A percentile compares a stretch with the other conserved stretches of the same genome.
These are phyloP conservation scores for Naganishia liquefaciens DNA, from an alignment of 1,284 basidiomycete species.

Conservation along the genomic window DNA sequence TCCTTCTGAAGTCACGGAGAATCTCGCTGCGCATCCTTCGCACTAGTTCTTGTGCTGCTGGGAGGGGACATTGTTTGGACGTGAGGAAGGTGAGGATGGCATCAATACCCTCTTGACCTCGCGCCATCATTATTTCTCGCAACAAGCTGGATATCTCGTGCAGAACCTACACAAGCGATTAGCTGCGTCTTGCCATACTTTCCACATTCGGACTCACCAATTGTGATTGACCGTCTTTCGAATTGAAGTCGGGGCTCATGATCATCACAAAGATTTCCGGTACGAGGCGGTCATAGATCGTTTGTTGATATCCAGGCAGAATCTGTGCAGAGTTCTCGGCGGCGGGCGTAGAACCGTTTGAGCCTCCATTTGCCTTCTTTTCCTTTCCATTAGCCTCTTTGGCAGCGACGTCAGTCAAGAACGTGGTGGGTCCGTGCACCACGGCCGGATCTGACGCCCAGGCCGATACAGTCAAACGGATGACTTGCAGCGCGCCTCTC, in stretches of 20 bases:
- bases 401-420: slow-evolving; percentile 36
- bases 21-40: slow-evolving; percentile 75
- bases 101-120: slow-evolving; percentile 80
- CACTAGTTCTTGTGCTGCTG: slow-evolving; percentile 75
- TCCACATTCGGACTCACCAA: slow-evolving; percentile 58
- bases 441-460: slow-evolving; percentile 69
- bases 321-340: slow-evolving; percentile 51
- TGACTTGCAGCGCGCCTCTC: slow-evolving; percentile 77
- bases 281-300: slow-evolving; percentile 85
- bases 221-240: slow-evolving; percentile 81
- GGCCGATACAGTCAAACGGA: slow-evolving; percentile 66
- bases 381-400: slow-evolving; percentile 41
- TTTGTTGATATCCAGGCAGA: slow-evolving; percentile 88
- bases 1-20: slow-evolving; percentile 80
- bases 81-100: slow-evolving; percentile 84
- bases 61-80: slow-evolving; percentile 79
- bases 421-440: slow-evolving; percentile 45
- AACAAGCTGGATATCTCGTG: slow-evolving; percentile 83
- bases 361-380: slow-evolving; percentile 50
- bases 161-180: slow-evolving; percentile 64
- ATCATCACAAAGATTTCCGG: slow-evolving; percentile 82
- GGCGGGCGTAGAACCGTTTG: slow-evolving; percentile 40
- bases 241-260: slow-evolving; percentile 75
- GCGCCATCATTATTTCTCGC: slow-evolving; percentile 72
- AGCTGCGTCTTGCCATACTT: neutral